Conservation (phyloP, 140 eudicot genomes). For the Senecio squalidus region DNA sequence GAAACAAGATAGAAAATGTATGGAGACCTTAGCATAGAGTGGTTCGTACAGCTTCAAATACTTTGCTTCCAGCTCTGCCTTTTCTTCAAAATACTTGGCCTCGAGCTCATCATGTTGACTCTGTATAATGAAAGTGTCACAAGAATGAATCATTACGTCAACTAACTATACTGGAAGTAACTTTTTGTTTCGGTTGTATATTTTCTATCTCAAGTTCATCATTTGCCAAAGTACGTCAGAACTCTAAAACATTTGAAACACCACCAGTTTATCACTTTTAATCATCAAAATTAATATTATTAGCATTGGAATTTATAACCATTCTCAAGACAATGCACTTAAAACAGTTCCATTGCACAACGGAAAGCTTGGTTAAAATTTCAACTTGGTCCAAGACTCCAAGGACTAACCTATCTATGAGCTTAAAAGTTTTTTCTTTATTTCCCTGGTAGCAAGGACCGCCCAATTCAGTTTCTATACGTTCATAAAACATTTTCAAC, state of each 20-base stretch:
- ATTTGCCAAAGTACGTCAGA: slow-evolving; percentile 1
- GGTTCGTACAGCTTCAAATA: slow-evolving; percentile 55
- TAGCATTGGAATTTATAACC: neutral
- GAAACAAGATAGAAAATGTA: no score
- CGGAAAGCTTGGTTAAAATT: neutral
- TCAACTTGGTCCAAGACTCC: neutral
- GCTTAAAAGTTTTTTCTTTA: neutral
- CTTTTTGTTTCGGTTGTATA: neutral
- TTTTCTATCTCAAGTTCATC: neutral
- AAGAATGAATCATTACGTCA: slow-evolving; percentile 1
- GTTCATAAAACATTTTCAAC: neutral
- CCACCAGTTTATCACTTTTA: neutral
- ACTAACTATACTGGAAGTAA: neutral
- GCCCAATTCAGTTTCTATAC: neutral
- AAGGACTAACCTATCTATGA: neutral
- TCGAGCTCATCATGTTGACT: slow-evolving; percentile 59
- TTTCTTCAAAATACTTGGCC: slow-evolving; percentile 54
- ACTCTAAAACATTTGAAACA: neutral
- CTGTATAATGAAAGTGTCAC: slow-evolving; percentile 23
- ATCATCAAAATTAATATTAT: neutral
- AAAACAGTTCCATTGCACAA: neutral
- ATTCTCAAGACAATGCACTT: neutral
- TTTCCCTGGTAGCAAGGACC: neutral
- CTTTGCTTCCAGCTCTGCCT: slow-evolving; percentile 48
- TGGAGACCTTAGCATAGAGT: slow-evolving; percentile 48